Evolutionary conservation across 108 stramenopile species (phyloP).

Genomic region (Nitzschia palea): DNA sequence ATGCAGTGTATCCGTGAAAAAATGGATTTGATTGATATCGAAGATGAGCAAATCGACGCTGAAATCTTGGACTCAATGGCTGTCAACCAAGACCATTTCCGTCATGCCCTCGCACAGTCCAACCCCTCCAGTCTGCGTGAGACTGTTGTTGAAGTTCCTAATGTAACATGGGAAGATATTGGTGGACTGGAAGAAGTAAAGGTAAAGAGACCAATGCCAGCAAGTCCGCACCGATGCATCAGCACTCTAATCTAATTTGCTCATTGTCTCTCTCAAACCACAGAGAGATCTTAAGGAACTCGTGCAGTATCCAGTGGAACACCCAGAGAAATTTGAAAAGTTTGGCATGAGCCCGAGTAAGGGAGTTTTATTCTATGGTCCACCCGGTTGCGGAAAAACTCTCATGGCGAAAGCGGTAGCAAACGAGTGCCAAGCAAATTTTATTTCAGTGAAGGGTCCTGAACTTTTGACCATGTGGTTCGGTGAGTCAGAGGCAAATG

Average conservation of each 20-base stretch:
- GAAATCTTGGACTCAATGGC: slow-evolving; percentile 99
- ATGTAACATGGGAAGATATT: slow-evolving; percentile 98
- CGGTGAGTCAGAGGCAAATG: slow-evolving; percentile 99
- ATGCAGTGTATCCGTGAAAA: slow-evolving; percentile 99
- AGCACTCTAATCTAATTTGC: background rate
- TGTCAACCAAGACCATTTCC: slow-evolving; percentile 98
- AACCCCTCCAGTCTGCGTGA: slow-evolving; percentile 98
- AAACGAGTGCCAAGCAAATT: slow-evolving; percentile 99
- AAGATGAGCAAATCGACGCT: slow-evolving; percentile 99
- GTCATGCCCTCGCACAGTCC: slow-evolving; percentile 92
- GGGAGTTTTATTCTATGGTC: slow-evolving; percentile 99
- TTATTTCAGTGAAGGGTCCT: slow-evolving; percentile 98
- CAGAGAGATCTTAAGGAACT: slow-evolving; percentile 99
- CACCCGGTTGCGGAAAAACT: slow-evolving; percentile 99
- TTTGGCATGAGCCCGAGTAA: slow-evolving; percentile 98
- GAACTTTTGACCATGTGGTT: slow-evolving; percentile 99
- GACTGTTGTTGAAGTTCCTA: slow-evolving; percentile 99
- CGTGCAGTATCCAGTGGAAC: slow-evolving; percentile 99
- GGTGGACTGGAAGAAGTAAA: slow-evolving; percentile 98
- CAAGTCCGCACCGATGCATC: background rate
- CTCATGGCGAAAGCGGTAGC: slow-evolving; percentile 99
- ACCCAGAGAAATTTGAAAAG: slow-evolving; percentile 99
- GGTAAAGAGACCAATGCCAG: slow-evolving; percentile 52
- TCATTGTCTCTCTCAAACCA: background rate
- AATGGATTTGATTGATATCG: slow-evolving; percentile 99